Evolutionary conservation across 2,329 filamentous ascomycete genomes (phyloP), one percentile per base, ranked within the genome.

Genomic region (Aciculosporium take): DNA sequence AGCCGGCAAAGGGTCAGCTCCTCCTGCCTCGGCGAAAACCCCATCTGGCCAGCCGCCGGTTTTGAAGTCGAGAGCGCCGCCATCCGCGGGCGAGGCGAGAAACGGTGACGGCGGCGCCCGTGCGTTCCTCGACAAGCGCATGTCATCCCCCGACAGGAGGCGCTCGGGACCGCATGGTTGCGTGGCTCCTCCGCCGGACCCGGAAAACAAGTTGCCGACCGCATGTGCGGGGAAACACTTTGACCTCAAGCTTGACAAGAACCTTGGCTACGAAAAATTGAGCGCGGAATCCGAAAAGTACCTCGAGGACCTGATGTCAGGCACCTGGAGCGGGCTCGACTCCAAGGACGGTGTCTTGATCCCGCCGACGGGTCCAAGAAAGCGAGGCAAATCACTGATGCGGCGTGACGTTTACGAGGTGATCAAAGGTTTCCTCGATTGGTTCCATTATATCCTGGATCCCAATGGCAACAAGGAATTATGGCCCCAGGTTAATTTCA

Each of bases 231-330:
- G 41, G 10, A 23, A 25, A 20, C 35, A n/a, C 21, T 45, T 45
- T 17, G 44, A 45, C 21, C 40, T 41, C 10, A 24, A 24, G 3
- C 44, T 45, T 2, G 44, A 45, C 34, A 4, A 38, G 12, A 25
- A 40, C 4, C 37, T 45, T 7, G 44, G 44, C 12, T 38, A 37
- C 17, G 23, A 9, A 2, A 24, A 23, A 17, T 20, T 49, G 18
- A 50, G 41, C 33, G 12, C 28, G 1, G 43, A 47, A 8, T 47
- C 49, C 7, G 39, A 41, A 12, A 13, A 20, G 3, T 53, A 50
- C 31, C 39, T 52, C 13, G 18, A 46, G 4, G 21, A 20, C 27
- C 8, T 40, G 1, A n/a, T 24, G n/a, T 38, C 33, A 13, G 12
- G 28, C 25, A 20, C 36, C 17, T 17, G n/a, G 2, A 12, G 17